Evolutionary conservation across 257 asterid species (phyloP).

Genomic region (Plectranthus barbatus): DNA sequence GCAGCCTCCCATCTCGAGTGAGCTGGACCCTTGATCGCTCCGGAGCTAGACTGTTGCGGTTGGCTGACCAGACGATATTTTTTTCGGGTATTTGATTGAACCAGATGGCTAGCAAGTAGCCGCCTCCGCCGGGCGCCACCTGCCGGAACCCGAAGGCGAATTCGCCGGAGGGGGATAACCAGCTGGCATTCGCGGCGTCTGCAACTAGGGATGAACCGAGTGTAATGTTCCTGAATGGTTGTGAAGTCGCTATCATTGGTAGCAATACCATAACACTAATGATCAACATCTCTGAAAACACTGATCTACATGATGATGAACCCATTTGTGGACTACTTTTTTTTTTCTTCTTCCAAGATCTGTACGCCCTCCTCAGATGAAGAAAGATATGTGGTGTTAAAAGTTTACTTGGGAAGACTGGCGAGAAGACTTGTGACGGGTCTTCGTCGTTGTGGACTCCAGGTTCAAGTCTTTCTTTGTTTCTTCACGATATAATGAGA

Average conservation of each 20-base stretch:
- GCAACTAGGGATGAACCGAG: conserved; percentile 11
- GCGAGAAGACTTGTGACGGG: too few relatives aligned
- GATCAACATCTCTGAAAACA: too few relatives aligned
- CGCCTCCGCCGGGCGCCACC: background rate
- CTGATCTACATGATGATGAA: too few relatives aligned
- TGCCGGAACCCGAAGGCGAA: conserved; percentile 35
- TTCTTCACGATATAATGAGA: too few relatives aligned
- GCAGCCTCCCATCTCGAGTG: conserved; percentile 1
- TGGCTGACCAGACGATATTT: conserved; percentile 34
- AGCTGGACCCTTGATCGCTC: conserved; percentile 22
- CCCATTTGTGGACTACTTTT: too few relatives aligned
- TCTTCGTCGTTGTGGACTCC: too few relatives aligned
- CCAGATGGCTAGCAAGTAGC: conserved; percentile 37
- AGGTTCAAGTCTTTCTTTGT: too few relatives aligned
- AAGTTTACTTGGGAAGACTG: too few relatives aligned
- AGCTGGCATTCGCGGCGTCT: background rate
- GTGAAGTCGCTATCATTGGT: background rate
- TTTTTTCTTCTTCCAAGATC: too few relatives aligned
- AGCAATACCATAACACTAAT: too few relatives aligned
- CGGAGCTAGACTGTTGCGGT: conserved; percentile 16
- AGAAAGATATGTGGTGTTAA: too few relatives aligned
- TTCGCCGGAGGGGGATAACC: conserved; percentile 35
- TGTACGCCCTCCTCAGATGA: too few relatives aligned
- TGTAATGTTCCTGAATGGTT: conserved; percentile 8
- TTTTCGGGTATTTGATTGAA: conserved; percentile 20